Conservation (phyloP, 176 grass and related monocot species). For the Eragrostis curvula region DNA sequence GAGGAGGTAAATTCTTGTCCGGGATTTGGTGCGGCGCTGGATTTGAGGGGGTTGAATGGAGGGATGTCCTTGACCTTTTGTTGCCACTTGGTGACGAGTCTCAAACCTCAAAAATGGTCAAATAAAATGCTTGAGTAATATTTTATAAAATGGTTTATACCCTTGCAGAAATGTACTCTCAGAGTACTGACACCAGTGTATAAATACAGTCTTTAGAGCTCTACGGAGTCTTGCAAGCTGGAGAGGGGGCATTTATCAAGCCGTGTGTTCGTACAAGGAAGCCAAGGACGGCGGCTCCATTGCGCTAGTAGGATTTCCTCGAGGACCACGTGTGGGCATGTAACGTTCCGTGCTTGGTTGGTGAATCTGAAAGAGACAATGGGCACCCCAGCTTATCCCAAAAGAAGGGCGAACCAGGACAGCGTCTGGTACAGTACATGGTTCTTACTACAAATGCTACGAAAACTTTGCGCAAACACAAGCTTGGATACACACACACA, state of each 20-base stretch:
- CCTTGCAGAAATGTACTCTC: background rate
- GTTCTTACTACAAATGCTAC: background rate
- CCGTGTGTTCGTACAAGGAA: background rate
- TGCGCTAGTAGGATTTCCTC: background rate
- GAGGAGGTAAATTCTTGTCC: conserved; percentile 52
- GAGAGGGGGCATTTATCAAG: background rate
- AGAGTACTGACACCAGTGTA: background rate
- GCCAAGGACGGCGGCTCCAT: background rate
- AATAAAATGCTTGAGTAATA: background rate
- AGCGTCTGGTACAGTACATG: background rate
- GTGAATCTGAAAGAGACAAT: background rate
- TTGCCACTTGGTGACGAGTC: background rate
- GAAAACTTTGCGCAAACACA: background rate
- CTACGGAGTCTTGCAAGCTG: background rate
- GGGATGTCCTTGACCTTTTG: conserved; percentile 18
- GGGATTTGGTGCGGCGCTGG: conserved; percentile 41
- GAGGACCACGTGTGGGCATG: conserved; percentile 31
- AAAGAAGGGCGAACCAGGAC: background rate
- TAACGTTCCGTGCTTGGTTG: conserved; percentile 6
- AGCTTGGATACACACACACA: too few species aligned
- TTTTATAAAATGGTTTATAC: too few species aligned
- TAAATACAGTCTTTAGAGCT: background rate
- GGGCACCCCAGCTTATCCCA: background rate
- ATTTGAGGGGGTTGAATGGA: conserved; percentile 28
- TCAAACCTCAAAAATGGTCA: background rate